Conservation (phyloP, 306 rosid genomes). For the Echinosophora koreensis region DNA sequence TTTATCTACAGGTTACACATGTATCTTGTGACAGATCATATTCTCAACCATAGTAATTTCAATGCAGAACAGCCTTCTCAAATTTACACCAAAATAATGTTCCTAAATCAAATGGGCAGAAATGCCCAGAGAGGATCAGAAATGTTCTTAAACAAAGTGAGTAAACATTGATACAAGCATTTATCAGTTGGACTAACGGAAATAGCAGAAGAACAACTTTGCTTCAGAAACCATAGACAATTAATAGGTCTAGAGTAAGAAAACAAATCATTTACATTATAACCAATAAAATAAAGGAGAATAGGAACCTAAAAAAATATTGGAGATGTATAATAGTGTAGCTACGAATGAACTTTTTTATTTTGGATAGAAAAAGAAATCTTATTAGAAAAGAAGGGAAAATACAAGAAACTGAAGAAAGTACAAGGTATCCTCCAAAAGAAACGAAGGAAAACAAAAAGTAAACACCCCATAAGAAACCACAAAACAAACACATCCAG, state of each 20-base stretch:
- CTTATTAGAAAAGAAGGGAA: neutral
- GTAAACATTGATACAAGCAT: neutral
- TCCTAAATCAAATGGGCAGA: conserved; percentile 20
- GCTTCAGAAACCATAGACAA: neutral
- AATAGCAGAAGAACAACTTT: conserved; percentile 17
- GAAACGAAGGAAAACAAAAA: neutral
- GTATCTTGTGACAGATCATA: neutral
- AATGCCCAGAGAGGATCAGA: conserved; percentile 4
- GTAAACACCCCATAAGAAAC: neutral
- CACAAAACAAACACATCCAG: neutral
- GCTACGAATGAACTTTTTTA: neutral
- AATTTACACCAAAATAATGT: conserved; percentile 19
- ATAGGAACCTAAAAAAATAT: neutral
- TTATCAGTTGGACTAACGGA: neutral
- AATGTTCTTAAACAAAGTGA: conserved; percentile 18
- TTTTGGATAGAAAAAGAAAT: neutral
- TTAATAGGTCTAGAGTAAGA: neutral
- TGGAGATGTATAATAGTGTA: neutral
- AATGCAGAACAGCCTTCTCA: neutral
- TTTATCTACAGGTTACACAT: neutral
- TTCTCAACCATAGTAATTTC: conserved; percentile 4
- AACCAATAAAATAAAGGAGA: neutral
- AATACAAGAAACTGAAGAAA: too few relatives aligned
- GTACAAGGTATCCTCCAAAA: neutral
- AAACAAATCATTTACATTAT: conserved; percentile 10